A percentile compares a stretch with the other conserved stretches of the same genome.
These are phyloP conservation scores for Xylariaceae sp. DNA, from an alignment of 2,329 filamentous ascomycete genomes.

Conservation along the genomic window DNA sequence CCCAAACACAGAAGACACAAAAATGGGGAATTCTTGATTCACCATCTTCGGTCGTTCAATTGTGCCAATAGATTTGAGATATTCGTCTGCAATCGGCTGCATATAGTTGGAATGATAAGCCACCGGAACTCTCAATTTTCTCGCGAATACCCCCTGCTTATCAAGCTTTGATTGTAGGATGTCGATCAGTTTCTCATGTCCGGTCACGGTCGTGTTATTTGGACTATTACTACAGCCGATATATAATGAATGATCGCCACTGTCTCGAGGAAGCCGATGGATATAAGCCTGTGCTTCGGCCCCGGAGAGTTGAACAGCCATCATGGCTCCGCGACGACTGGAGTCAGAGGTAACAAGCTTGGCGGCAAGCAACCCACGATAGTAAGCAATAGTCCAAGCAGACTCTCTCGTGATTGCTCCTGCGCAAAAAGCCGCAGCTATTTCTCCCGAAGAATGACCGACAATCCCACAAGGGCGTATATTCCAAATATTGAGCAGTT, in stretches of 20 bases:
- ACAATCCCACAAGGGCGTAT: slow-evolving; percentile 27
- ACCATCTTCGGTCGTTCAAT: not conserved
- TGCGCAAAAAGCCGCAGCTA: slow-evolving; percentile 34
- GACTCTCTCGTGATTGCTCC: slow-evolving; percentile 19
- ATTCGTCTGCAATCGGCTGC: not conserved
- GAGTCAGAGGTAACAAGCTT: not conserved
- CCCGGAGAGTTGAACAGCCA: slow-evolving; percentile 28
- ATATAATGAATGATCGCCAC: too few species aligned
- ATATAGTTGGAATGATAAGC: slow-evolving; percentile 2
- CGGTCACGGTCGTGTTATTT: not conserved
- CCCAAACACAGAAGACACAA: slow-evolving; percentile 1
- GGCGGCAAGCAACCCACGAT: not conserved
- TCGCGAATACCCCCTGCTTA: not conserved
- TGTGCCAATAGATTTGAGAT: not conserved
- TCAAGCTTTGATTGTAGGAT: not conserved
- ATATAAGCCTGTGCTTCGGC: slow-evolving; percentile 18
- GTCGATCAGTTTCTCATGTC: not conserved
- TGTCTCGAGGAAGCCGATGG: not conserved
- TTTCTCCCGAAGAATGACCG: slow-evolving; percentile 37
- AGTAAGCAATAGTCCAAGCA: not conserved
- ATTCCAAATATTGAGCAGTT: slow-evolving; percentile 28
- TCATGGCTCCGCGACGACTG: not conserved
- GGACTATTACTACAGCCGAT: slow-evolving; percentile 1
- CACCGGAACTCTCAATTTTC: not conserved
- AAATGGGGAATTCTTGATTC: not conserved